A percentile compares a stretch with the other conserved stretches of the same genome.
phyloP scores from a whole-genome alignment of 1,139 yeast species.

The Geotrichum bryndzae region DNA sequence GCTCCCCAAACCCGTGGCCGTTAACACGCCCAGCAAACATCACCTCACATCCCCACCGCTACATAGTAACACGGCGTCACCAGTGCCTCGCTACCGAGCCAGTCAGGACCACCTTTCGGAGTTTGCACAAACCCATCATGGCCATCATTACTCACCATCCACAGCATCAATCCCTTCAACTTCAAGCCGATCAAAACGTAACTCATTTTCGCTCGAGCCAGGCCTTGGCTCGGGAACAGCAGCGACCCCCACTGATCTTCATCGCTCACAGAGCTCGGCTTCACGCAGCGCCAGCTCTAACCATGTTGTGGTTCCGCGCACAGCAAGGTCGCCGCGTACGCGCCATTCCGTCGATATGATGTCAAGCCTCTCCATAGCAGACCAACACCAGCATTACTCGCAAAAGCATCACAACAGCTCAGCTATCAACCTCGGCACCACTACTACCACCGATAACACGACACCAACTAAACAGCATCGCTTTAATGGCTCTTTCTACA shows the following conservation, averaged over 20 bases:
- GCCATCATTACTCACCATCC: not conserved
- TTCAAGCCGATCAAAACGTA: not conserved
- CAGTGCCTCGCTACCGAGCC: not conserved
- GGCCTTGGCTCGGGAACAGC: not conserved
- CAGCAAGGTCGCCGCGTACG: not conserved
- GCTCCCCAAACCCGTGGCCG: conserved; percentile 25
- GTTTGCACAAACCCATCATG: not conserved
- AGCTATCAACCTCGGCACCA: not conserved
- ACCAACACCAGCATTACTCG: not conserved
- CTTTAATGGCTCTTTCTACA: not conserved
- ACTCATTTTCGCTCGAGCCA: not conserved
- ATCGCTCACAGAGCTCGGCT: not conserved
- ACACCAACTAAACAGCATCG: not conserved
- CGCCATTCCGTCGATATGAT: conserved; percentile 1
- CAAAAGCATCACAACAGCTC: not conserved
- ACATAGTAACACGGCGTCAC: not conserved
- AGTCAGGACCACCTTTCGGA: not conserved
- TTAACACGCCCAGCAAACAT: conserved; percentile 16
- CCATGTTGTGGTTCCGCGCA: not conserved
- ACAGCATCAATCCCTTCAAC: not conserved
- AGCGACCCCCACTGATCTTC: not conserved
- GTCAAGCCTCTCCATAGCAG: not conserved
- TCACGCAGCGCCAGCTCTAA: not conserved
- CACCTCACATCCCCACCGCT: not conserved
- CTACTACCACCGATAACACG: not conserved